Base-by-base conservation (phyloP, 148 eudicot species). In the Polygonum maritimum region DNA sequence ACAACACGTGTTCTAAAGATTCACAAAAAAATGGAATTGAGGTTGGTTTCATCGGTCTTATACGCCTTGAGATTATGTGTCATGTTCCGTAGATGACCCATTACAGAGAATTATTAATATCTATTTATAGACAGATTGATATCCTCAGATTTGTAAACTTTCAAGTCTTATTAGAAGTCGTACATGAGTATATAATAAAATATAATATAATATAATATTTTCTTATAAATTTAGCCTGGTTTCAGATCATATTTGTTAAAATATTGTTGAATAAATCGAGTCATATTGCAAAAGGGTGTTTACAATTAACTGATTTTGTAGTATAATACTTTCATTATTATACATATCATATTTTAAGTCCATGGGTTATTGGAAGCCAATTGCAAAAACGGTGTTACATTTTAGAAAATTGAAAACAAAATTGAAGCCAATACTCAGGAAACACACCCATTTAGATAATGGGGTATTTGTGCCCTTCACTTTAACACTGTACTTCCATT, bases 401-500 rank as follows among this genome's bases (percentile, higher is more conserved):
- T 4, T 36, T 14, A 36, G 6, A 31, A 62, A 3, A 10, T 2
- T 16, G 14, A 14, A 41, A 65, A 36, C n/a, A 65, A 67, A 67
- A 67, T 67, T 67, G 45, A 67, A 67, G 71, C 5, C 71, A 67
- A 16, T 67, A 65, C 44, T 67, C 45, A 36, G 36, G 49, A 72
- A 55, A 85, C 93, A 82, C 75, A 95, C 99, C 99, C 90, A 90
- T 84, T 86, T 84, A 48, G 82, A 89, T 71, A 95, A 87, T 44
- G 99, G 71, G 76, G 86, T 76, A 83, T 76, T 95, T 18, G 97
- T 81, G 45, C 84, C 93, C 82, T 92, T 89, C 77, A 95, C 86
- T 83, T 88, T 92, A 75, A 95, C 88, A 85, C 97, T 92, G 70
- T 82, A 79, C 82, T 95, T 95, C 99, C 99, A 95, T 77, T 95